Conservation (phyloP, 805 yeast species). For the Pachysolen tannophilus region DNA sequence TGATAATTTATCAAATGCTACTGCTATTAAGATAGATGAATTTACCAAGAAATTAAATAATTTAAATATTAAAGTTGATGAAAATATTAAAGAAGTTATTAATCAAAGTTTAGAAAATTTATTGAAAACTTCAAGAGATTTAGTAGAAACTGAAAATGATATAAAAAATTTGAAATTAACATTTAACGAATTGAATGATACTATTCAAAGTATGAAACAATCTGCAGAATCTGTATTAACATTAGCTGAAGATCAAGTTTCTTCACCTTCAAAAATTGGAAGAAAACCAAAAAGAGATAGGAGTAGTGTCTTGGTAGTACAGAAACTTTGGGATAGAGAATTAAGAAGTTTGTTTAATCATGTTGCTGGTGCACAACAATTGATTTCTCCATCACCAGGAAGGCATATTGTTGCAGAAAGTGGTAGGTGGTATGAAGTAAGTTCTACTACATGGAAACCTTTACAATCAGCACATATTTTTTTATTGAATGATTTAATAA, state of each 20-base stretch:
- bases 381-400: slow-evolving; percentile 65
- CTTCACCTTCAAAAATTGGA: neutral
- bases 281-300: slow-evolving; percentile 39
- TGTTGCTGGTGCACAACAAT: slow-evolving; percentile 88
- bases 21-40: slow-evolving; percentile 65
- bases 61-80: slow-evolving; percentile 41
- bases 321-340: slow-evolving; percentile 75
- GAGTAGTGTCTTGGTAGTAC: slow-evolving; percentile 62
- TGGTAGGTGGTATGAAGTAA: slow-evolving; percentile 81
- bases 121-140: slow-evolving; percentile 48
- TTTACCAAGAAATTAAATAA: slow-evolving; percentile 48
- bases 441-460: slow-evolving; percentile 78
- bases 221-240: slow-evolving; percentile 53
- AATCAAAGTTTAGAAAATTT: slow-evolving; percentile 58
- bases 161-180: slow-evolving; percentile 52
- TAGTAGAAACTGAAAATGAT: slow-evolving; percentile 57
- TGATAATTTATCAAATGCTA: slow-evolving; percentile 48
- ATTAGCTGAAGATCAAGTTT: slow-evolving; percentile 26
- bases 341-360: slow-evolving; percentile 63
- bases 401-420: slow-evolving; percentile 75
- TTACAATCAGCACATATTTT: slow-evolving; percentile 69
- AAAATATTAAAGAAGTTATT: slow-evolving; percentile 51
- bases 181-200: slow-evolving; percentile 51
- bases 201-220: slow-evolving; percentile 49
- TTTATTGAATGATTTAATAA: slow-evolving; percentile 65